Evolutionary conservation across 768 basidiomycete genomes (phyloP), one percentile per base, ranked within the genome.

Genomic region (Suillus cothurnatus): DNA sequence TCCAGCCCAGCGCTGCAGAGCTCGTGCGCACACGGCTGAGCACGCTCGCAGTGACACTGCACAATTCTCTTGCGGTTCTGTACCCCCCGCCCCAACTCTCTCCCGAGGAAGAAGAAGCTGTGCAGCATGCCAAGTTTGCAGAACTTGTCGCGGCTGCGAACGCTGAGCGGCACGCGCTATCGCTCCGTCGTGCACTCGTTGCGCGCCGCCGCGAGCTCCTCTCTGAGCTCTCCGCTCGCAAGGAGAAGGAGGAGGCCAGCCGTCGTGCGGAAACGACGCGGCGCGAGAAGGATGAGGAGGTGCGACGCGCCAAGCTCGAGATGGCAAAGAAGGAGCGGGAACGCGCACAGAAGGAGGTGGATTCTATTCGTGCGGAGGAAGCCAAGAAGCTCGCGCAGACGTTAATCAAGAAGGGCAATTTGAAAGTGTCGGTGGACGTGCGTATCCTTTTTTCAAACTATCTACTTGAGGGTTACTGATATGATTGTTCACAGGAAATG

Each of bases 241-340:
- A 93, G 76, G 93, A 94, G 80, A 93, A 93, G 75, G 95, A 95
- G 74, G 94, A 95, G 70, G 88, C 90, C 0, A 88, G 88, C 55
- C 82, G 90, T 43, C 85, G 90, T 34, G 93, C 93, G 0, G 94
- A 95, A 76, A 72, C 84, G 38, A 81, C 74, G 1, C 78, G 89
- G 43, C 80, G 83, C 68, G 90, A 88, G 78, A 88, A 89, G 75
- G 89, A 92, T 71, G 88, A 92, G 72, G 88, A 91, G 69, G 81
- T 77, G 56, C 84, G 81, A 69, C 79, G 85, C 36, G 81, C 81
- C 45, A 83, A 86, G 66, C 91, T 92, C 73, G 91, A 93, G 49
- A 77, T 69, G 7, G 80, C 78, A 34, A 79, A 76, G 76, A 86
- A 85, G 76, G 93, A 94, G 80, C 86, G 95, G 65, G 95, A 95